Evolutionary conservation across 306 rosid genomes (phyloP).

Genomic region (Vigna nakashimae): DNA sequence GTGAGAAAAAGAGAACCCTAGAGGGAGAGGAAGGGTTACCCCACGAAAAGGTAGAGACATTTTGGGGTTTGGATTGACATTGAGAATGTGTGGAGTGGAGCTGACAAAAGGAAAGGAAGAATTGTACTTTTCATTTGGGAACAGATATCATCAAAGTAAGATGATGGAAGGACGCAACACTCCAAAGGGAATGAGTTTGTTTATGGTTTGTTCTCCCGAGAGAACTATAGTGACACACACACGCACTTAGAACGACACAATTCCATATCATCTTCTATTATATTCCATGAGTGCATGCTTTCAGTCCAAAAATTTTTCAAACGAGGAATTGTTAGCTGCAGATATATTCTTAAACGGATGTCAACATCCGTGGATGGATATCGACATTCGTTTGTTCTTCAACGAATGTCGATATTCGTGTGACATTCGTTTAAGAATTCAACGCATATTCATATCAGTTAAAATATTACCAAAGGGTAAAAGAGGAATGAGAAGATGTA

Average conservation of each 20-base stretch:
- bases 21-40: slow-evolving; percentile 40
- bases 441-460: too few relatives aligned
- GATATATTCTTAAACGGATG: too few relatives aligned
- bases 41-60: slow-evolving; percentile 45
- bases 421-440: too few relatives aligned
- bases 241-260: slow-evolving; percentile 7
- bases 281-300: slow-evolving; percentile 67
- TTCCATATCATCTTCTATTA: slow-evolving; percentile 62
- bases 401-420: too few relatives aligned
- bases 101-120: slow-evolving; percentile 46
- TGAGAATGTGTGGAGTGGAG: slow-evolving; percentile 49
- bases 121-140: slow-evolving; percentile 43
- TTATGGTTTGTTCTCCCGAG: slow-evolving; percentile 39
- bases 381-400: too few relatives aligned
- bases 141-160: slow-evolving; percentile 48
- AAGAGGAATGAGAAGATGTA: too few relatives aligned
- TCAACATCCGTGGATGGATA: too few relatives aligned
- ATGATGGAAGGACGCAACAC: slow-evolving; percentile 45
- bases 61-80: slow-evolving; percentile 36
- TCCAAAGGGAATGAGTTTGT: slow-evolving; percentile 50
- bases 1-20: slow-evolving; percentile 41
- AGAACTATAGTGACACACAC: slow-evolving; percentile 46
- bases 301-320: background rate
- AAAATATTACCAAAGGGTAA: too few relatives aligned
- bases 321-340: too few relatives aligned